Evolutionary conservation across 768 basidiomycete genomes (phyloP).

Genomic region (Hericium erinaceus): DNA sequence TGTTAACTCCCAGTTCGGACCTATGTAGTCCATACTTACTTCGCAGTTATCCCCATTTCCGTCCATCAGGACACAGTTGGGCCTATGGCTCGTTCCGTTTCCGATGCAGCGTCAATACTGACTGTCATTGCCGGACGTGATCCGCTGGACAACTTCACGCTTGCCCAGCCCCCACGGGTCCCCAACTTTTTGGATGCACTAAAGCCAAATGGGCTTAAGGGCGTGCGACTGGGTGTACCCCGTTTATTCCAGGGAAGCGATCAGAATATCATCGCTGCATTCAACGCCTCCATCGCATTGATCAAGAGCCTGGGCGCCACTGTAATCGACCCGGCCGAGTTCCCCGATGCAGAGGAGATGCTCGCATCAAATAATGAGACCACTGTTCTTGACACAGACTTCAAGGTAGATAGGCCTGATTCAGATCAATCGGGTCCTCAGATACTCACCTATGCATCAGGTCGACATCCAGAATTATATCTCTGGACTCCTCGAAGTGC

Average conservation of each 20-base stretch:
- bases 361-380: slow-evolving; percentile 40
- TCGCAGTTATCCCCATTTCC: slow-evolving; percentile 46
- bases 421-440: neutral
- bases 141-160: slow-evolving; percentile 31
- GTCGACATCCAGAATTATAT: slow-evolving; percentile 45
- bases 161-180: slow-evolving; percentile 35
- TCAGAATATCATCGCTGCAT: slow-evolving; percentile 24
- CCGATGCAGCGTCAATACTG: slow-evolving; percentile 47
- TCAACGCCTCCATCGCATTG: slow-evolving; percentile 29
- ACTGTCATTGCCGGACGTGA: slow-evolving; percentile 36
- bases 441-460: slow-evolving; percentile 20
- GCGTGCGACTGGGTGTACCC: slow-evolving; percentile 37
- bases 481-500: slow-evolving; percentile 37
- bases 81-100: slow-evolving; percentile 42
- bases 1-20: neutral
- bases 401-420: slow-evolving; percentile 35
- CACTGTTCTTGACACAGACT: slow-evolving; percentile 44
- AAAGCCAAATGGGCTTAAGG: slow-evolving; percentile 34
- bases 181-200: slow-evolving; percentile 53
- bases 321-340: slow-evolving; percentile 53
- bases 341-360: slow-evolving; percentile 43
- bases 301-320: slow-evolving; percentile 34
- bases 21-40: neutral
- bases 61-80: slow-evolving; percentile 51
- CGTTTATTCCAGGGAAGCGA: slow-evolving; percentile 23